phyloP scores from a whole-genome alignment of 1,284 basidiomycete species.

The Puccinia triticina region DNA sequence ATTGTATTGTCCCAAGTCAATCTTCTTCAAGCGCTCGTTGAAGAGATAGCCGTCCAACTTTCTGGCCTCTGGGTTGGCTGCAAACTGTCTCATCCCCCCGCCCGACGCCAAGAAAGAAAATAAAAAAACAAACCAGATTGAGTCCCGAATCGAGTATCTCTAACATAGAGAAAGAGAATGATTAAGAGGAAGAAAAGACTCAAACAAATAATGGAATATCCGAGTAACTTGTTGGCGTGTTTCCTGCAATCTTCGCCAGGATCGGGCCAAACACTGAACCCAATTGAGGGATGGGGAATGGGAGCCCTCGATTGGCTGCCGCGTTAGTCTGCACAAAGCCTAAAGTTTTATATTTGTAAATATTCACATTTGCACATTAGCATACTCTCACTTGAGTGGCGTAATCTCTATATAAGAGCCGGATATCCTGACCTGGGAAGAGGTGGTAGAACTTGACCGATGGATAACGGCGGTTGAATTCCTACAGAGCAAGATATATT shows the following conservation, averaged over 20 bases:
- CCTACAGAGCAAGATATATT: conserved; percentile 1
- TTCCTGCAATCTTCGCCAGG: conserved; percentile 55
- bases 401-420: conserved; percentile 54
- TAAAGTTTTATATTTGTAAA: not conserved
- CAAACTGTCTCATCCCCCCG: conserved; percentile 22
- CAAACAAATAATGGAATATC: conserved; percentile 55
- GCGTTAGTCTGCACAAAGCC: conserved; percentile 56
- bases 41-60: conserved; percentile 26
- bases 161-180: not conserved
- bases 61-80: conserved; percentile 32
- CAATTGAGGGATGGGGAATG: conserved; percentile 55
- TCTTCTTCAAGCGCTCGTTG: conserved; percentile 26
- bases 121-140: not conserved
- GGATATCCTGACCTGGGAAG: conserved; percentile 37
- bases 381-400: not conserved
- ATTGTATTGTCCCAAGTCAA: conserved; percentile 21
- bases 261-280: conserved; percentile 55
- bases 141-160: not conserved
- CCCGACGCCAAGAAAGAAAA: not conserved
- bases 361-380: too few species aligned
- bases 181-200: not conserved
- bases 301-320: conserved; percentile 58
- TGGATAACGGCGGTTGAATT: conserved; percentile 46
- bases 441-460: conserved; percentile 42
- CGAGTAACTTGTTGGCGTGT: conserved; percentile 55